Evolutionary conservation across 2,329 filamentous ascomycete genomes (phyloP), one percentile per base, ranked within the genome.

Genomic region (Aureobasidium lini): DNA sequence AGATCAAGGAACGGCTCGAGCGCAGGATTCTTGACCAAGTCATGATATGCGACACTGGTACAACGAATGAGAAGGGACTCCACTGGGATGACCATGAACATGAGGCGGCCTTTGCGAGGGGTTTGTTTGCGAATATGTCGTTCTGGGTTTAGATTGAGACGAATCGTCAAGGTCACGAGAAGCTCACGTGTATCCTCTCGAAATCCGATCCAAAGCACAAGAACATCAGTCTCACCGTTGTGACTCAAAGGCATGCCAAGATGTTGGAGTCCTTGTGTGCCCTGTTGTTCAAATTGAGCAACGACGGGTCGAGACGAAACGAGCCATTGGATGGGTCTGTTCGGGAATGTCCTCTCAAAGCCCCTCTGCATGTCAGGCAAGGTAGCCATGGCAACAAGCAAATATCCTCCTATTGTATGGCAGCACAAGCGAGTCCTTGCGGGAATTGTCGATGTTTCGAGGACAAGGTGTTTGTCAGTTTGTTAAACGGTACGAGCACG

Each of bases 281-380:
- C 40, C 29, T 34, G 28, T 34, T 10, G 15, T 56, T 28, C 3
- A 37, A 36, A 56, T 23, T 28, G n/a, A 23, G n/a, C 52, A 36
- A 56, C 40, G 36, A 56, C 52, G 46, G 52, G 40, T 31, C 46
- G 52, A 28, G 28, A 43, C 23, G 52, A 46, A 15, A 56, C 40
- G 37, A 34, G 39, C 52, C 52, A 56, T n/a, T 15, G 6, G 15
- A 56, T 13, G 31, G 52, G n/a, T 29, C 42, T 23, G 31, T 42
- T 16, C 18, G 36, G 8, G 28, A 18, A 4, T 7, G n/a, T 53
- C 36, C 11, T 53, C 16, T 16, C 18, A 36, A 11, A 53, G 6
- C 31, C 4, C 29, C 2, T 42, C 39, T 15, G 50, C 37, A 43
- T 43, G 9, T 54, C 37, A 43, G 37, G 10, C 28, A 43, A 28